Percentiles rank a stretch among this genome's conserved stretches.
These are phyloP conservation scores for Nannizzia gypsea DNA, from an alignment of 2,329 filamentous ascomycete species.

Conservation along the genomic window DNA sequence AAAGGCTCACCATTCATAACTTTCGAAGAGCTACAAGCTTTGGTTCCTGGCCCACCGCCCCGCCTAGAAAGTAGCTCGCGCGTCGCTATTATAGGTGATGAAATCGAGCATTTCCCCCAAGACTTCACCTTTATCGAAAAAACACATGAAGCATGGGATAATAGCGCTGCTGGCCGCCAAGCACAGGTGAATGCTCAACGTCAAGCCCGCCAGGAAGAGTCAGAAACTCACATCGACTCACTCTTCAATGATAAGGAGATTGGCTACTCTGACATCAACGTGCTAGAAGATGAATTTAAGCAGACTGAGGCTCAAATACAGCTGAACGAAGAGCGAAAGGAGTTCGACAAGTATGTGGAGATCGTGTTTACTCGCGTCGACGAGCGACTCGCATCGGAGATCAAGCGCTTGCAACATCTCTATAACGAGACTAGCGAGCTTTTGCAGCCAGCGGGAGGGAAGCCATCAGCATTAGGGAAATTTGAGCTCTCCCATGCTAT, in stretches of 20 bases:
- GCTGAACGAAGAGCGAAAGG: slow-evolving; percentile 42
- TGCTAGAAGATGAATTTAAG: slow-evolving; percentile 45
- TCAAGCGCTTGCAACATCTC: slow-evolving; percentile 37
- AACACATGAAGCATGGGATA: slow-evolving; percentile 36
- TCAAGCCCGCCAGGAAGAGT: slow-evolving; percentile 40
- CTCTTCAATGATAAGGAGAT: slow-evolving; percentile 47
- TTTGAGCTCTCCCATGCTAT: slow-evolving; percentile 34
- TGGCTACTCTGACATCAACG: slow-evolving; percentile 46
- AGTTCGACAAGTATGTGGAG: slow-evolving; percentile 40
- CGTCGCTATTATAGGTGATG: slow-evolving; percentile 23
- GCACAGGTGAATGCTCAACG: slow-evolving; percentile 39
- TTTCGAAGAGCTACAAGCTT: slow-evolving; percentile 26
- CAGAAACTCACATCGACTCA: slow-evolving; percentile 41
- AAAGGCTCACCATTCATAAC: slow-evolving; percentile 19
- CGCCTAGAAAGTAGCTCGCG: slow-evolving; percentile 25
- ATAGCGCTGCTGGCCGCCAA: slow-evolving; percentile 32
- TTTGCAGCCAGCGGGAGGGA: slow-evolving; percentile 27
- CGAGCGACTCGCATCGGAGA: slow-evolving; percentile 38
- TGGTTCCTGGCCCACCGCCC: slow-evolving; percentile 25
- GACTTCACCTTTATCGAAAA: slow-evolving; percentile 36
- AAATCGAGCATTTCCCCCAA: slow-evolving; percentile 27
- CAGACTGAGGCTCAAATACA: slow-evolving; percentile 40
- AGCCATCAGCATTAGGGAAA: slow-evolving; percentile 20
- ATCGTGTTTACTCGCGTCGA: slow-evolving; percentile 42
- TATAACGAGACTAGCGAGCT: slow-evolving; percentile 35